These are phyloP conservation scores for Rhizoclosmatium globosum DNA, from an alignment of 192 early-diverging fungal species.

Conservation along the genomic window DNA sequence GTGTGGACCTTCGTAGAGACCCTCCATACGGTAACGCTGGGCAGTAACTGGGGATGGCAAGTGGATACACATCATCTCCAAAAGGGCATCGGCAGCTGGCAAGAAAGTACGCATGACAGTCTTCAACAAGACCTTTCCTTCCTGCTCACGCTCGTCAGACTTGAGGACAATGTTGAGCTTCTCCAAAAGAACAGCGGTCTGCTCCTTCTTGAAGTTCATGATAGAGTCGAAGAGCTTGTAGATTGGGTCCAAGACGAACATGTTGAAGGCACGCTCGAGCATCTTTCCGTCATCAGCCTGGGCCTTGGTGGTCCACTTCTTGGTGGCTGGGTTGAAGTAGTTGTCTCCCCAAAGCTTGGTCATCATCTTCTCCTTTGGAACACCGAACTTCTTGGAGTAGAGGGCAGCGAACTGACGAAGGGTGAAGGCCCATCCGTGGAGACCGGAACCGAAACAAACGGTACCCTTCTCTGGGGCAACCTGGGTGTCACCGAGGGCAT, in stretches of 20 bases:
- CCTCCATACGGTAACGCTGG: conserved; percentile 90
- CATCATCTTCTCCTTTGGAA: conserved; percentile 97
- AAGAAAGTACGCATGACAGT: conserved; percentile 98
- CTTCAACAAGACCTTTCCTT: conserved; percentile 95
- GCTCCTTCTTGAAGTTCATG: conserved; percentile 97
- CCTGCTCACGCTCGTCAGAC: conserved; percentile 86
- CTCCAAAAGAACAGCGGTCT: conserved; percentile 76
- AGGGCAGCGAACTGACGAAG: conserved; percentile 96
- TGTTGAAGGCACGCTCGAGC: conserved; percentile 96
- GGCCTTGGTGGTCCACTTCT: conserved; percentile 93
- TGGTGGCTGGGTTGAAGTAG: conserved; percentile 98
- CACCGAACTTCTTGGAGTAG: conserved; percentile 98
- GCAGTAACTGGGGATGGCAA: conserved; percentile 94
- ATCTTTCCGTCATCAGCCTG: conserved; percentile 78
- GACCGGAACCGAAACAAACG: conserved; percentile 97
- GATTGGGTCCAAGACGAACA: conserved; percentile 97
- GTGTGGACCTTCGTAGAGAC: conserved; percentile 94
- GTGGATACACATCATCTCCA: conserved; percentile 99
- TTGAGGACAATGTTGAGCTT: conserved; percentile 88
- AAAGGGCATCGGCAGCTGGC: conserved; percentile 94
- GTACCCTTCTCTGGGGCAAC: conserved; percentile 95
- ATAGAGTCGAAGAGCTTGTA: conserved; percentile 94
- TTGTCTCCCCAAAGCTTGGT: conserved; percentile 96
- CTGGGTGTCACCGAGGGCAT: conserved; percentile 86
- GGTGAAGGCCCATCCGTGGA: conserved; percentile 99